Conservation (phyloP, 2,329 filamentous ascomycete species). For the Triangularia verruculosa region DNA sequence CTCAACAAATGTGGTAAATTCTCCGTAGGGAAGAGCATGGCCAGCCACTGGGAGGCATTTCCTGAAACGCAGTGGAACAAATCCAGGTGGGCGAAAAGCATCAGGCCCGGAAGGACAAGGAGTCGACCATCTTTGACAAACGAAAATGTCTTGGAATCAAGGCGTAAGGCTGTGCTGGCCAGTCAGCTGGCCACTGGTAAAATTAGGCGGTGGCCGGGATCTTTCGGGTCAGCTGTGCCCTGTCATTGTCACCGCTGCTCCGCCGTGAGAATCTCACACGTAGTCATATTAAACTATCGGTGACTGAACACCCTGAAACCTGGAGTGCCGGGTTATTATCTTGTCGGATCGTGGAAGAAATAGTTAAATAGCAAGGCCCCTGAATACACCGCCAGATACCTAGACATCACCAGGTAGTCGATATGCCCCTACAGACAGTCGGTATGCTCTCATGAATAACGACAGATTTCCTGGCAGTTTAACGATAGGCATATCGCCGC, state of each 20-base stretch:
- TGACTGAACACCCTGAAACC: neutral
- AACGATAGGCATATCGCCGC: too few relatives aligned
- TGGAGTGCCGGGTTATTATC: neutral
- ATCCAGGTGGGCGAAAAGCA: neutral
- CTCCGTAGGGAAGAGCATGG: neutral
- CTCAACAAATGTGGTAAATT: constrained; percentile 2
- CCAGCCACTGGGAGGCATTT: constrained; percentile 1
- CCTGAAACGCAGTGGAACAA: neutral
- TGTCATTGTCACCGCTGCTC: constrained; percentile 4
- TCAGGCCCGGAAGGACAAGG: neutral
- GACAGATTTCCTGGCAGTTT: too few relatives aligned
- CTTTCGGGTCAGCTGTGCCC: constrained; percentile 5
- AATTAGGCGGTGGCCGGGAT: constrained; percentile 3
- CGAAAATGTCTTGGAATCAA: neutral
- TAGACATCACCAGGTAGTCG: too few relatives aligned
- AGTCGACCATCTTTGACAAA: neutral
- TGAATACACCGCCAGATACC: too few relatives aligned
- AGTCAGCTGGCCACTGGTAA: constrained; percentile 2
- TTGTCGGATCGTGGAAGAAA: neutral
- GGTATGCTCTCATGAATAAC: too few relatives aligned
- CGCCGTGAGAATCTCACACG: neutral
- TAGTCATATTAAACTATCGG: neutral
- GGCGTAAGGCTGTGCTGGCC: neutral
- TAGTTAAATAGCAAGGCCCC: too few relatives aligned
- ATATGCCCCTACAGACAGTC: too few relatives aligned